phyloP scores from a whole-genome alignment of 2,329 filamentous ascomycete genomes.

The Colletotrichum aenigma region DNA sequence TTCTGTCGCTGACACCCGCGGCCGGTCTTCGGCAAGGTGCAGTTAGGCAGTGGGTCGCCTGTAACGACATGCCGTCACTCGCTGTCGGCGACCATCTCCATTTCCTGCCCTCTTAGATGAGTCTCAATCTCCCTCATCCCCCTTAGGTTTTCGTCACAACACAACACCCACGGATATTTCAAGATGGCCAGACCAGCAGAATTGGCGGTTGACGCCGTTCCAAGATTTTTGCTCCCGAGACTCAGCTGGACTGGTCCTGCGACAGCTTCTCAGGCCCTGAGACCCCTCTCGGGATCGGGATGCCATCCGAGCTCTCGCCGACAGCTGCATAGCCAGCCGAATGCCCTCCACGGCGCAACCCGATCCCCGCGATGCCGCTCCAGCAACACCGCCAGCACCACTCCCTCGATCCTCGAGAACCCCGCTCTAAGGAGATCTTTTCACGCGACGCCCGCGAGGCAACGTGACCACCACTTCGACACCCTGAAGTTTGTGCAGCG shows the following conservation, averaged over 20 bases:
- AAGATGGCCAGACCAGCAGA: conserved; percentile 30
- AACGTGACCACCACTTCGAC: conserved; percentile 93
- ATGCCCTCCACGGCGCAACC: conserved; percentile 27
- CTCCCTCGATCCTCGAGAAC: conserved; percentile 28
- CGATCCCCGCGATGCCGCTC: conserved; percentile 10
- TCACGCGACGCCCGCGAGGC: conserved; percentile 65
- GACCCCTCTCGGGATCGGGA: conserved; percentile 30
- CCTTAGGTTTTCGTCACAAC: neutral
- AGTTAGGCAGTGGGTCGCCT: conserved; percentile 5
- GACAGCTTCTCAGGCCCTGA: conserved; percentile 29
- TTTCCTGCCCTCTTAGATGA: neutral
- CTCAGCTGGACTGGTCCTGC: conserved; percentile 54
- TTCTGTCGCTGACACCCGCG: neutral
- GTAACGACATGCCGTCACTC: conserved; percentile 18
- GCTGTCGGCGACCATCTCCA: neutral
- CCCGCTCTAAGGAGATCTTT: conserved; percentile 56
- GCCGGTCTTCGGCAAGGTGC: conserved; percentile 14
- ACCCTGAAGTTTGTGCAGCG: conserved; percentile 96
- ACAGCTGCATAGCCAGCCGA: conserved; percentile 24
- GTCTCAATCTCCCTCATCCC: neutral
- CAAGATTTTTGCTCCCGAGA: conserved; percentile 58
- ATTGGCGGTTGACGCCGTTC: conserved; percentile 44
- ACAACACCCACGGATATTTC: neutral
- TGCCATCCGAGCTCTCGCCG: conserved; percentile 17
- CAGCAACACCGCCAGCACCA: neutral